Conservation (phyloP, 2,329 filamentous ascomycete species). For the Emericellopsis cladophorae region DNA sequence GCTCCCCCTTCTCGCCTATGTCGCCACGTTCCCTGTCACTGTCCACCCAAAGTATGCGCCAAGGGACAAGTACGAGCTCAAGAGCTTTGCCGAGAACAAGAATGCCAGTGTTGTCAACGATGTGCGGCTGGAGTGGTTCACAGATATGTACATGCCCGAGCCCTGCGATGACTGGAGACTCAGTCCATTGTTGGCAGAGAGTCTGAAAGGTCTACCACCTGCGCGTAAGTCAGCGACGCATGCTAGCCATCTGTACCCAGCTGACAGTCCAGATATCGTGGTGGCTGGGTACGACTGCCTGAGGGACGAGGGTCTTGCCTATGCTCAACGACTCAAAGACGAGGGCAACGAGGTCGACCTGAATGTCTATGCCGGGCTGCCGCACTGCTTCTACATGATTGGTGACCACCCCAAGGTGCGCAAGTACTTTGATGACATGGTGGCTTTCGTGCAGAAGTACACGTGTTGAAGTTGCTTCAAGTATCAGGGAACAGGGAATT, state of each 20-base stretch:
- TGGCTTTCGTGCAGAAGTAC: slow-evolving; percentile 4
- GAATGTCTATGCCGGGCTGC: slow-evolving; percentile 19
- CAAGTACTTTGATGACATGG: slow-evolving; percentile 4
- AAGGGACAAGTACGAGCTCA: slow-evolving; percentile 18
- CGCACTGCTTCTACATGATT: slow-evolving; percentile 17
- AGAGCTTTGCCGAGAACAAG: slow-evolving; percentile 19
- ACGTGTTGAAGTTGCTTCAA: neutral
- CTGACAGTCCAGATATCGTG: slow-evolving; percentile 16
- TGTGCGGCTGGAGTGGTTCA: slow-evolving; percentile 18
- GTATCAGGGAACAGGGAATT: neutral
- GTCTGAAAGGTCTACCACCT: slow-evolving; percentile 16
- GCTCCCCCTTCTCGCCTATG: slow-evolving; percentile 13
- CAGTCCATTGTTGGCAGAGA: slow-evolving; percentile 19
- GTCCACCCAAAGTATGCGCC: slow-evolving; percentile 22
- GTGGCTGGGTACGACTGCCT: slow-evolving; percentile 19
- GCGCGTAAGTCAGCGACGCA: slow-evolving; percentile 12
- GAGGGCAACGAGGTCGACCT: slow-evolving; percentile 18
- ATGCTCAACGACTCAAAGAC: slow-evolving; percentile 18
- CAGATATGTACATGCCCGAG: slow-evolving; percentile 17
- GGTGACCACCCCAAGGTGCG: slow-evolving; percentile 3
- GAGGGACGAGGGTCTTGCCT: slow-evolving; percentile 24
- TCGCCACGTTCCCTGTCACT: slow-evolving; percentile 14
- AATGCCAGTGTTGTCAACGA: slow-evolving; percentile 16
- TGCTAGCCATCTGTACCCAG: neutral
- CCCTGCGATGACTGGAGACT: slow-evolving; percentile 13